Conservation (phyloP, 1,139 yeast species). For the Arxiozyma heterogenica region DNA sequence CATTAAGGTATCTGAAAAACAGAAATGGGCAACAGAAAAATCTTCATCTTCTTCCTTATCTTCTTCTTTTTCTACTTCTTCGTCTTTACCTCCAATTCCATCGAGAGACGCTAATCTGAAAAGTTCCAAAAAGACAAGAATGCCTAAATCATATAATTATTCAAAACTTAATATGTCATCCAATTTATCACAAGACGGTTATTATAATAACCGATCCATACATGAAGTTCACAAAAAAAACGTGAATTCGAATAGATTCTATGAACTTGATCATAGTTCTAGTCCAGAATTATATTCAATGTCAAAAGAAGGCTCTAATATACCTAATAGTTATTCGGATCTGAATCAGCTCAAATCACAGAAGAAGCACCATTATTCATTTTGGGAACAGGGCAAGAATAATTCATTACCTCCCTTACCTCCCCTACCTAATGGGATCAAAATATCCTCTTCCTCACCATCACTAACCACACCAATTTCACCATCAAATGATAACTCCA, state of each 20-base stretch:
- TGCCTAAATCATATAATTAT: not conserved
- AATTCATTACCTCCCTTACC: conserved; percentile 22
- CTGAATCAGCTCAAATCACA: not conserved
- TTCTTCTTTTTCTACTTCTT: not conserved
- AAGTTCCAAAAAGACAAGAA: not conserved
- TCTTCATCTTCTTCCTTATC: not conserved
- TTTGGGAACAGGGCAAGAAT: conserved; percentile 1
- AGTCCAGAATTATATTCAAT: conserved; percentile 5
- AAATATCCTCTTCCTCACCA: conserved; percentile 5
- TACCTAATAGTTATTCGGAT: not conserved
- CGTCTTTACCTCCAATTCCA: conserved; percentile 2
- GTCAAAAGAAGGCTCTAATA: not conserved
- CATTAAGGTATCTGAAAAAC: conserved; percentile 3
- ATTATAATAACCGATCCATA: not conserved
- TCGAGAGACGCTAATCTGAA: conserved; percentile 1
- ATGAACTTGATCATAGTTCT: conserved; percentile 5
- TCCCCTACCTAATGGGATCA: conserved; percentile 16
- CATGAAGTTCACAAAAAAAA: not conserved
- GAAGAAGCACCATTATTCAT: not conserved
- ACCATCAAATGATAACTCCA: conserved; percentile 21
- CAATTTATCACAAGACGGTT: not conserved
- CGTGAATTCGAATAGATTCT: not conserved
- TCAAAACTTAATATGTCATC: not conserved
- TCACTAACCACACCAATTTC: conserved; percentile 6
- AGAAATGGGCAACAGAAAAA: not conserved